A percentile compares a stretch with the other conserved stretches of the same genome.
Conservation (phyloP, 2,329 filamentous ascomycete species). For the Colletotrichum spinosum region DNA sequence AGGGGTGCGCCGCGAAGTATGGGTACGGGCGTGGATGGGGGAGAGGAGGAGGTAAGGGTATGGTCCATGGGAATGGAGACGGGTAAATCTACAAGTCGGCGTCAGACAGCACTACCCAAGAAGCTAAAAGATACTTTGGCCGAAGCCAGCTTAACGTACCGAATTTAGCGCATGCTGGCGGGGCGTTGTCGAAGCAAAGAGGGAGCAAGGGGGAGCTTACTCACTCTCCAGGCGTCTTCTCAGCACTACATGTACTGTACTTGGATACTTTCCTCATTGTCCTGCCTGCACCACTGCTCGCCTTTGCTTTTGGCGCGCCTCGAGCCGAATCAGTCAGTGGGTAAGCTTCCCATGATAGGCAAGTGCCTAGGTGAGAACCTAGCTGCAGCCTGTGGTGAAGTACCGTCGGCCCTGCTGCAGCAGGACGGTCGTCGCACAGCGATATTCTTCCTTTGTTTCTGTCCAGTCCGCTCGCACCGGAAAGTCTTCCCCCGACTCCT, state of each 20-base stretch:
- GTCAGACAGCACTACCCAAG: slow-evolving; percentile 11
- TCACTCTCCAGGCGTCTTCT: slow-evolving; percentile 21
- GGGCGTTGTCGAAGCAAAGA: slow-evolving; percentile 19
- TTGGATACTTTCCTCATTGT: slow-evolving; percentile 23
- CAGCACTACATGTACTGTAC: slow-evolving; percentile 28
- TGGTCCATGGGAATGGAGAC: neutral
- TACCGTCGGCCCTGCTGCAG: neutral
- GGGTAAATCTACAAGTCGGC: slow-evolving; percentile 8
- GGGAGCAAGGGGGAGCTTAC: slow-evolving; percentile 34
- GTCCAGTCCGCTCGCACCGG: neutral
- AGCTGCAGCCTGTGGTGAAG: neutral
- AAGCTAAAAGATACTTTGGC: slow-evolving; percentile 22
- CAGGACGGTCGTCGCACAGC: neutral
- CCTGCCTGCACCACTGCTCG: slow-evolving; percentile 29
- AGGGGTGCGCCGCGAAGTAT: slow-evolving; percentile 34
- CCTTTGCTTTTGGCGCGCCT: slow-evolving; percentile 21
- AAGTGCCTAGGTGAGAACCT: slow-evolving; percentile 24
- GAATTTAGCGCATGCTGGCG: slow-evolving; percentile 16
- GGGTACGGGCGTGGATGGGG: slow-evolving; percentile 29
- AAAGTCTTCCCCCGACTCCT: neutral
- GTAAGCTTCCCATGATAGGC: slow-evolving; percentile 33
- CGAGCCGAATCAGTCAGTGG: slow-evolving; percentile 32
- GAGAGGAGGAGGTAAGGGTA: slow-evolving; percentile 10
- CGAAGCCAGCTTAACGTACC: slow-evolving; percentile 19
- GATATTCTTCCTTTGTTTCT: neutral